Percentiles rank a stretch among this genome's conserved stretches.
phyloP scores from a whole-genome alignment of 257 asterid species.

The Eucommia ulmoides region DNA sequence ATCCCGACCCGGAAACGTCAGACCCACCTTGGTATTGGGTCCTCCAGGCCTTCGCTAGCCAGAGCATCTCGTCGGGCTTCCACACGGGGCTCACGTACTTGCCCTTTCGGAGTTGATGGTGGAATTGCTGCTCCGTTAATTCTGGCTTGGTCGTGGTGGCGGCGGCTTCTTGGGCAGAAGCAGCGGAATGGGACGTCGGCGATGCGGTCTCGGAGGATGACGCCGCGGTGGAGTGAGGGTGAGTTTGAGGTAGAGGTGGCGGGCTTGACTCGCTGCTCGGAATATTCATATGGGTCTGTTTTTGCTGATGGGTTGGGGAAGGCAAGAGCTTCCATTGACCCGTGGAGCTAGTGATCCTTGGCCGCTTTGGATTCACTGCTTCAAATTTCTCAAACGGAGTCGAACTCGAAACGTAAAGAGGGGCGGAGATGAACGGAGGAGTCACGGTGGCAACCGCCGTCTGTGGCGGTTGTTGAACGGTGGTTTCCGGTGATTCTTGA shows the following conservation, averaged over 20 bases:
- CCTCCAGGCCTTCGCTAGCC: conserved; percentile 43
- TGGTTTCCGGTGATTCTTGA: background rate
- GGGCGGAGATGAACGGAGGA: conserved; percentile 14
- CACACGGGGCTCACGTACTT: conserved; percentile 43
- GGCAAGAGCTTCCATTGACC: conserved; percentile 31
- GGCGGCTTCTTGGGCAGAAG: conserved; percentile 26
- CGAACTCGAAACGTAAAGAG: conserved; percentile 11
- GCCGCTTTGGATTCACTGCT: conserved; percentile 25
- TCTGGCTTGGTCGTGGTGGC: conserved; percentile 13
- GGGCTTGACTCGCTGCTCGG: conserved; percentile 20
- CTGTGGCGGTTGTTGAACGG: background rate
- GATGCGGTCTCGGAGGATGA: conserved; percentile 32
- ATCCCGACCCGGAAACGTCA: conserved; percentile 1
- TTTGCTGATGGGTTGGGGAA: conserved; percentile 14
- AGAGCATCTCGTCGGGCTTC: conserved; percentile 45
- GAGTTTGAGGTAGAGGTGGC: conserved; percentile 18
- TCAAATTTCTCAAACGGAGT: too few species aligned
- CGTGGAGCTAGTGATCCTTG: conserved; percentile 18
- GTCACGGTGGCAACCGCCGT: too few species aligned
- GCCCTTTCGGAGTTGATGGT: conserved; percentile 34
- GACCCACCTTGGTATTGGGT: conserved; percentile 24
- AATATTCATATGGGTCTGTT: conserved; percentile 10
- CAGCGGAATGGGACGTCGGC: conserved; percentile 25
- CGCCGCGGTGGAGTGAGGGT: conserved; percentile 10
- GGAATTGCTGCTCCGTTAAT: conserved; percentile 10